Base-by-base conservation (phyloP, 179 eudicot species). In the Spinacia oleracea region DNA sequence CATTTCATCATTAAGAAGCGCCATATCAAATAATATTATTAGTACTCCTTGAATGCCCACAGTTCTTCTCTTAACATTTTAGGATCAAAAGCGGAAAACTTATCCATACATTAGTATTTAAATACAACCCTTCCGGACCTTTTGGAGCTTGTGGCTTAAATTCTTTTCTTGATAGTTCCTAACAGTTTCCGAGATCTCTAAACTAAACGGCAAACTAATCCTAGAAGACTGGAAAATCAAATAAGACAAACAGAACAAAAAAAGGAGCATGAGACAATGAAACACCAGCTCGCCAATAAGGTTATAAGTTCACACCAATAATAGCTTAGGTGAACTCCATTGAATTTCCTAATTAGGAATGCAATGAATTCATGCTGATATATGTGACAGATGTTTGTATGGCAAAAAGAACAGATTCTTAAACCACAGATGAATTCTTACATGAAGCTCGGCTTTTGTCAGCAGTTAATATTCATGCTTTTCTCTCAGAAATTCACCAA, bases 131-230 rank as follows among this genome's bases (percentile, higher is more conserved):
- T 35, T 38, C 0, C 40, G 16, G n/a, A 35, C 4, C 10, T 15
- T 12, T 45, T 70, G 27, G 56, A 70, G 58, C 40, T 48, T 70
- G 74, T 72, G 60, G 75, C 40, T 29, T 50, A 48, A 27, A 15
- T 71, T 10, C 4, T 20, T 3, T 42, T 48, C 59, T 50, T 25
- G 42, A 72, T 15, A 27, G 40, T 72, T 27, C 58, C 29, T 29
- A 38, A 46, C 74, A 46, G 11, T 27, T 29, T 45, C n/a, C 40
- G 10, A 27, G 4, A 43, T 70, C 56, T 25, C 58, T 27, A 7
- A 6, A 71, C 48, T 68, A 8, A 35, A 9, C 43, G 9, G 53
- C 72, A 64, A 64, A 29, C 32, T 27, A 9, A 6, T 64, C 23
- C 23, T 38, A 6, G 27, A 67, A 45, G 58, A 0, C 58, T 15